These are phyloP conservation scores for Bryum argenteum DNA, from an alignment of 225 moss, liverwort and hornwort species.

Conservation along the genomic window DNA sequence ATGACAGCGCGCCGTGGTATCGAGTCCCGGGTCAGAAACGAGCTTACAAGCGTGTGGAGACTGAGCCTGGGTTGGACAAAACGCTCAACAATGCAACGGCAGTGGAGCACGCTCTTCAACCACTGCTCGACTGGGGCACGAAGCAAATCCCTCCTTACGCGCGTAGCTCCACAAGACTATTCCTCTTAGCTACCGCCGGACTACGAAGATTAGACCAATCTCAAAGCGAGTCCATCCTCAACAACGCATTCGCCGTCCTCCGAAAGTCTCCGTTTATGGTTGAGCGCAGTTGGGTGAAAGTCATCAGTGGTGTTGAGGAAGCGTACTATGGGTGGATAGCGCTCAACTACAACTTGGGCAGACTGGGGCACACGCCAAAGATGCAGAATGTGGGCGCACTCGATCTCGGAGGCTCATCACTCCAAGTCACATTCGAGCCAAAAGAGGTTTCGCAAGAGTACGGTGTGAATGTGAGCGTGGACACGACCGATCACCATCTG, in stretches of 20 bases:
- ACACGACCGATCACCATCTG: slow-evolving; percentile 70
- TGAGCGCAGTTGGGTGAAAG: slow-evolving; percentile 72
- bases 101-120: slow-evolving; percentile 64
- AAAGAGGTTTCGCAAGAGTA: slow-evolving; percentile 52
- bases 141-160: slow-evolving; percentile 77
- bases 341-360: slow-evolving; percentile 74
- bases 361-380: slow-evolving; percentile 54
- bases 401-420: slow-evolving; percentile 86
- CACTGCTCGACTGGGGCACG: slow-evolving; percentile 76
- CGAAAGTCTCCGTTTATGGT: slow-evolving; percentile 65
- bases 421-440: slow-evolving; percentile 88
- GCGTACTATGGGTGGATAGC: slow-evolving; percentile 95
- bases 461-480: slow-evolving; percentile 77
- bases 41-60: slow-evolving; percentile 90
- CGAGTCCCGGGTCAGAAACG: slow-evolving; percentile 71
- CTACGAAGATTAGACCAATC: slow-evolving; percentile 58
- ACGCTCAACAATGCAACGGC: slow-evolving; percentile 67
- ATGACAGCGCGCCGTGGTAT: slow-evolving; percentile 51
- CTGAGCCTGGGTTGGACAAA: slow-evolving; percentile 85
- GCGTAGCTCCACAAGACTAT: slow-evolving; percentile 62
- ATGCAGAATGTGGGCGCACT: slow-evolving; percentile 68
- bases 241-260: slow-evolving; percentile 60
- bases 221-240: slow-evolving; percentile 68
- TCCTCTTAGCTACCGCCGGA: slow-evolving; percentile 81
- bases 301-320: slow-evolving; percentile 86